Percentiles rank a stretch among this genome's conserved stretches.
phyloP scores from a whole-genome alignment of 2,329 filamentous ascomycete species.

The Peltaster fructicola region DNA sequence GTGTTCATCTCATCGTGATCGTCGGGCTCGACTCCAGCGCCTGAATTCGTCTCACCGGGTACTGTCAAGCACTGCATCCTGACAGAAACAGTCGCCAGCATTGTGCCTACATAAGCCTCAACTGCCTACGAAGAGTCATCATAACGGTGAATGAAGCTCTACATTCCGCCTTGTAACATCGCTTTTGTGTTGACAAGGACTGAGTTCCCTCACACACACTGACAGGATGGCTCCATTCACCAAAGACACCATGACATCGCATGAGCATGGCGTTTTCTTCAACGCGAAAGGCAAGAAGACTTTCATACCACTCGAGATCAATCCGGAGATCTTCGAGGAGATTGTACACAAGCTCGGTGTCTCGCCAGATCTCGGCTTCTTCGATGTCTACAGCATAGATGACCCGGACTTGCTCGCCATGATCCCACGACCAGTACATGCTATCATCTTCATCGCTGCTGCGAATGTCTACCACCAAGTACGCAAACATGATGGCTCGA shows the following conservation, averaged over 20 bases:
- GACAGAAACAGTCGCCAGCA: too few relatives aligned
- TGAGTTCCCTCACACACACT: too few relatives aligned
- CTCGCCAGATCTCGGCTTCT: constrained; percentile 29
- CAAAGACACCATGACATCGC: not conserved
- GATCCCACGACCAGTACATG: constrained; percentile 36
- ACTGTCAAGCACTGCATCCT: too few relatives aligned
- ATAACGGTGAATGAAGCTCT: too few relatives aligned
- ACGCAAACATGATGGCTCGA: constrained; percentile 20
- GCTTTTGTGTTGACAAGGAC: too few relatives aligned
- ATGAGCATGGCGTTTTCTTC: constrained; percentile 11
- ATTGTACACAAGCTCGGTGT: constrained; percentile 34
- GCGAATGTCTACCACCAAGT: constrained; percentile 22
- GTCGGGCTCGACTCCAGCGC: too few relatives aligned
- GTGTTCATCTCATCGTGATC: too few relatives aligned
- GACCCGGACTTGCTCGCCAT: constrained; percentile 32
- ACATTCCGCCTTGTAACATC: too few relatives aligned
- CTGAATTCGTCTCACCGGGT: too few relatives aligned
- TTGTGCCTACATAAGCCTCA: too few relatives aligned
- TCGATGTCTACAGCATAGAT: constrained; percentile 36
- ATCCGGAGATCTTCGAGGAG: constrained; percentile 35
- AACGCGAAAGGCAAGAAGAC: constrained; percentile 13
- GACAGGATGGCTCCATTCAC: too few relatives aligned
- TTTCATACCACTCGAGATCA: constrained; percentile 31
- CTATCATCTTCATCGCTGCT: constrained; percentile 37
- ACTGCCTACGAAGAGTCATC: too few relatives aligned